phyloP scores from a whole-genome alignment of 805 yeast species.

The Grigorovia transvaalensis region DNA sequence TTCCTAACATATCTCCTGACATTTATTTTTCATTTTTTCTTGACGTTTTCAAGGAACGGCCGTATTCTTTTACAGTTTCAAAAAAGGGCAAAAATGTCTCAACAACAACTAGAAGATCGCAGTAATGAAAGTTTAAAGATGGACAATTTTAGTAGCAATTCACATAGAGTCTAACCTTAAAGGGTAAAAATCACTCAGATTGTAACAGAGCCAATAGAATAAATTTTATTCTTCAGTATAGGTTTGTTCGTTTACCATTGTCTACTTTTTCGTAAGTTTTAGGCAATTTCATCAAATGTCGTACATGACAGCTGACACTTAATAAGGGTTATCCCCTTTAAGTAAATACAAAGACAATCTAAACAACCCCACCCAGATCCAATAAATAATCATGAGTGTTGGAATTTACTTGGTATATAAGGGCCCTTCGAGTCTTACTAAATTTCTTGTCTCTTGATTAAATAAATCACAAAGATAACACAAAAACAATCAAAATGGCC shows the following conservation, averaged over 20 bases:
- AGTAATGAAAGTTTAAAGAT: background rate
- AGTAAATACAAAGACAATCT: background rate
- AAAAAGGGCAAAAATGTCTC: too few relatives aligned
- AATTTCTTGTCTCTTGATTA: background rate
- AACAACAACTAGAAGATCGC: background rate
- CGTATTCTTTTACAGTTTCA: too few relatives aligned
- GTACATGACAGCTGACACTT: too few relatives aligned
- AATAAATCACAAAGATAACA: background rate
- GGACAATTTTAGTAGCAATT: background rate
- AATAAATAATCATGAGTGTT: too few relatives aligned
- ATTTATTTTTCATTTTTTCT: too few relatives aligned
- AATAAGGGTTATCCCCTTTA: background rate
- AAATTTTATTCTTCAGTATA: too few relatives aligned
- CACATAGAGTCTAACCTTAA: background rate
- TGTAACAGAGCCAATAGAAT: too few relatives aligned
- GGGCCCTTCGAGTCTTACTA: background rate
- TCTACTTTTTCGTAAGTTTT: too few relatives aligned
- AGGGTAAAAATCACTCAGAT: background rate
- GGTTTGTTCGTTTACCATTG: too few relatives aligned
- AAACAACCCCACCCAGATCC: background rate
- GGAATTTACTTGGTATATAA: background rate
- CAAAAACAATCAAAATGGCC: conserved; percentile 35
- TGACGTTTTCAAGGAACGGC: too few relatives aligned
- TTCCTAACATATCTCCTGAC: too few relatives aligned
- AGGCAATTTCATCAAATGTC: too few relatives aligned